A percentile compares a stretch with the other conserved stretches of the same genome.
These are phyloP conservation scores for Zoysia japonica DNA, from an alignment of 176 grass and related monocot species.

Conservation along the genomic window DNA sequence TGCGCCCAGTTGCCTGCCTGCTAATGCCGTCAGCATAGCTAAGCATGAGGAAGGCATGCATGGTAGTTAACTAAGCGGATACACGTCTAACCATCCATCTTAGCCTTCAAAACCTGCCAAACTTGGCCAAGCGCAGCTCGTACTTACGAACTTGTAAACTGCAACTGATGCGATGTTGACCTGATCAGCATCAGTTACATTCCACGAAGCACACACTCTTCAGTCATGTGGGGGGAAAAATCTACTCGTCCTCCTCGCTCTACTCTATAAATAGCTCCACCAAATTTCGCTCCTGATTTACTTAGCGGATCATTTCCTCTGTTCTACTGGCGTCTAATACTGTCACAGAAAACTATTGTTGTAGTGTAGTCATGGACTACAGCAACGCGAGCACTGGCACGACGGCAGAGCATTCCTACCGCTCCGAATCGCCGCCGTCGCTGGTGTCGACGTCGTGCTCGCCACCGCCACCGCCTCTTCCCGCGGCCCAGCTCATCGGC, in stretches of 20 bases:
- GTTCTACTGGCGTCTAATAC: not conserved
- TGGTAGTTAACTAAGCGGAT: conserved; percentile 8
- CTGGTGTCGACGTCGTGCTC: conserved; percentile 33
- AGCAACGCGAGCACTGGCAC: conserved; percentile 25
- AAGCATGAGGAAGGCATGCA: not conserved
- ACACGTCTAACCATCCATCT: not conserved
- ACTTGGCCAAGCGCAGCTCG: conserved; percentile 40
- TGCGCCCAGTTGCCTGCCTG: too few species aligned
- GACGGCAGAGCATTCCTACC: not conserved
- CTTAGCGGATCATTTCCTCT: not conserved
- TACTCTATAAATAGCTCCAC: conserved; percentile 23
- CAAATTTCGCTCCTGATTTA: conserved; percentile 14
- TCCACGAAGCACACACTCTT: not conserved
- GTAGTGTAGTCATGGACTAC: conserved; percentile 34
- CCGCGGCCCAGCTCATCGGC: not conserved
- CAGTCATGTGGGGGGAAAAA: not conserved
- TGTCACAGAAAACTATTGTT: not conserved
- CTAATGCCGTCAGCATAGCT: not conserved
- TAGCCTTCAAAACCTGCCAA: conserved; percentile 43
- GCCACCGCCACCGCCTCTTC: conserved; percentile 26
- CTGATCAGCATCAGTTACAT: conserved; percentile 1
- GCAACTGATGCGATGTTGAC: conserved; percentile 22
- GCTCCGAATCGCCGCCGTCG: conserved; percentile 47
- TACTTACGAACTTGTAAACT: conserved; percentile 15
- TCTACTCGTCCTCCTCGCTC: conserved; percentile 9